phyloP scores from a whole-genome alignment of 2,329 filamentous ascomycete species.

The Niveomyces coronatus region DNA sequence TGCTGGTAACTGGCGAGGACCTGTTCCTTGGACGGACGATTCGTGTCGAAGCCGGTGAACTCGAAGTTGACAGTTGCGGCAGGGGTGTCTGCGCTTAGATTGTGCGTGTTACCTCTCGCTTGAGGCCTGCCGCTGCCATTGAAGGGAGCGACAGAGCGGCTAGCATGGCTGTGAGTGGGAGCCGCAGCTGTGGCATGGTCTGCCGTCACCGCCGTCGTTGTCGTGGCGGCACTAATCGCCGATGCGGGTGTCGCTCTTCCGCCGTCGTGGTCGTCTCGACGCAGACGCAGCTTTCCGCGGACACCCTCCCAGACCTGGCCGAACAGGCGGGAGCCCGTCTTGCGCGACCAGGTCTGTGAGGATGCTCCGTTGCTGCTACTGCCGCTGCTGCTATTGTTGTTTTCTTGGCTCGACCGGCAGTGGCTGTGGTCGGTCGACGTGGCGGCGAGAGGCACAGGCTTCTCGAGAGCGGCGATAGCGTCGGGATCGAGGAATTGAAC shows the following conservation, averaged over 20 bases:
- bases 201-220: slow-evolving; percentile 6
- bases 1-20: slow-evolving; percentile 46
- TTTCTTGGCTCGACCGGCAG: neutral
- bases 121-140: too few species aligned
- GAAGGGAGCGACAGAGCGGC: neutral
- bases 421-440: slow-evolving; percentile 7
- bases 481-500: slow-evolving; percentile 48
- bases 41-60: slow-evolving; percentile 11
- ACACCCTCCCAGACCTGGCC: slow-evolving; percentile 31
- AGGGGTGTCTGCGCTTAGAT: neutral
- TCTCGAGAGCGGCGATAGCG: slow-evolving; percentile 22
- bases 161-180: neutral
- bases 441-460: slow-evolving; percentile 13
- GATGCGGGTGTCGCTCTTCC: slow-evolving; percentile 8
- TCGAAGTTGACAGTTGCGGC: neutral
- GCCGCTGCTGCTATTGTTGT: slow-evolving; percentile 9
- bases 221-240: slow-evolving; percentile 2
- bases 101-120: slow-evolving; percentile 3
- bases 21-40: slow-evolving; percentile 34
- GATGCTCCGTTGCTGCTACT: neutral
- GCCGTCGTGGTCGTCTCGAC: slow-evolving; percentile 16
- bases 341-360: slow-evolving; percentile 1
- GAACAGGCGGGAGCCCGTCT: slow-evolving; percentile 16
- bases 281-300: slow-evolving; percentile 21
- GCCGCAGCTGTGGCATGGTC: neutral